A percentile compares a stretch with the other conserved stretches of the same genome.
Evolutionary conservation across 2,329 filamentous ascomycete genomes (phyloP).

Genomic region (Colletotrichum liaoningense): DNA sequence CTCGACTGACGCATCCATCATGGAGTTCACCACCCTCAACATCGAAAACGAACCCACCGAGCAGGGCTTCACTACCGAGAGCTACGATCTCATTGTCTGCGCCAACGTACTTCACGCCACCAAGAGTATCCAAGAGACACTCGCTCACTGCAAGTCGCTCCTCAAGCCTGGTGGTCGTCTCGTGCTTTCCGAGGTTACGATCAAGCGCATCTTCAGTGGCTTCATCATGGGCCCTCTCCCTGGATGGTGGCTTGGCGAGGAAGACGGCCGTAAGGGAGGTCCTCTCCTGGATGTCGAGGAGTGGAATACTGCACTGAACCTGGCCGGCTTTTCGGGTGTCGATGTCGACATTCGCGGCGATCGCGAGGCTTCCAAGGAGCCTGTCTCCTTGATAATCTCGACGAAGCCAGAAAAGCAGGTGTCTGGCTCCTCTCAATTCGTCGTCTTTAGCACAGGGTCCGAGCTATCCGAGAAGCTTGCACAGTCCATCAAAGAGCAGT

Average conservation of each 20-base stretch:
- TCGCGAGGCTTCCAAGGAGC: slow-evolving; percentile 25
- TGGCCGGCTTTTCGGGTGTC: slow-evolving; percentile 31
- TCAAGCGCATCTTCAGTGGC: slow-evolving; percentile 35
- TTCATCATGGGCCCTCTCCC: slow-evolving; percentile 47
- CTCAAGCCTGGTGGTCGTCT: slow-evolving; percentile 46
- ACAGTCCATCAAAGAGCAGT: slow-evolving; percentile 1
- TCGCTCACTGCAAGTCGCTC: slow-evolving; percentile 36
- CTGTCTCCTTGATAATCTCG: slow-evolving; percentile 27
- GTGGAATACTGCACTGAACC: slow-evolving; percentile 28
- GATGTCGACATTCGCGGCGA: slow-evolving; percentile 33
- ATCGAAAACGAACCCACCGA: slow-evolving; percentile 44
- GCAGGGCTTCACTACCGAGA: slow-evolving; percentile 48
- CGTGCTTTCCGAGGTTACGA: slow-evolving; percentile 42
- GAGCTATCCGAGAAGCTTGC: slow-evolving; percentile 2
- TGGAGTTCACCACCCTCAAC: slow-evolving; percentile 43
- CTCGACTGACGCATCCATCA: slow-evolving; percentile 36
- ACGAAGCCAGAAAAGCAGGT: slow-evolving; percentile 18
- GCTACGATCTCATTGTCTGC: slow-evolving; percentile 51
- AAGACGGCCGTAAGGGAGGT: slow-evolving; percentile 33
- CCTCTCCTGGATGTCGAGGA: slow-evolving; percentile 20
- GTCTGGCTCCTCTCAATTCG: slow-evolving; percentile 6
- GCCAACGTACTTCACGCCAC: slow-evolving; percentile 46
- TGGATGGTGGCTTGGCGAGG: slow-evolving; percentile 51
- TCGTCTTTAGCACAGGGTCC: slow-evolving; percentile 12
- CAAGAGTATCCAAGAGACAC: slow-evolving; percentile 39